Evolutionary conservation across 2,329 filamentous ascomycete genomes (phyloP).

Genomic region (Fusarium sp.): DNA sequence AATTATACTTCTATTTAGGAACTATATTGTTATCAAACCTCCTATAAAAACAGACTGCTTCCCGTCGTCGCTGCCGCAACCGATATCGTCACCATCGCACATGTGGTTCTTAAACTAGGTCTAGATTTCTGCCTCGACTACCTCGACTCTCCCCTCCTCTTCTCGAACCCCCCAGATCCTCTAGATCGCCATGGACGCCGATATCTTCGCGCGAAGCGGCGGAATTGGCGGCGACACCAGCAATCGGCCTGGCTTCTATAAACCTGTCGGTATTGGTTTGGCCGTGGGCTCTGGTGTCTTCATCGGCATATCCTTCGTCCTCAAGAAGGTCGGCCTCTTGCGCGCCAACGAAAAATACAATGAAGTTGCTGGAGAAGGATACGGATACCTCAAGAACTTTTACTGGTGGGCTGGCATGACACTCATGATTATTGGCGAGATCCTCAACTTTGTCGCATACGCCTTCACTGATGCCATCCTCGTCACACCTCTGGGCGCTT

Average conservation of each 20-base stretch:
- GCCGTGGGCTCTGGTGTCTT: slow-evolving; percentile 90
- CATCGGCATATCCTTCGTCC: slow-evolving; percentile 93
- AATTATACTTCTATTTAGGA: slow-evolving; percentile 1
- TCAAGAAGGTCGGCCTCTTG: slow-evolving; percentile 93
- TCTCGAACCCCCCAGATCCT: slow-evolving; percentile 8
- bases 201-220: slow-evolving; percentile 44
- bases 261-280: slow-evolving; percentile 86
- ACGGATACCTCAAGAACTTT: slow-evolving; percentile 94
- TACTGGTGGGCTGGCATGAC: slow-evolving; percentile 98
- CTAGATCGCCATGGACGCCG: slow-evolving; percentile 42
- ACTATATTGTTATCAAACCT: slow-evolving; percentile 14
- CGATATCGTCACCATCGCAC: slow-evolving; percentile 36
- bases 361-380: slow-evolving; percentile 94
- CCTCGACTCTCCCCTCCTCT: slow-evolving; percentile 4
- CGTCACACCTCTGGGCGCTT: slow-evolving; percentile 89
- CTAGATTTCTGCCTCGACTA: slow-evolving; percentile 30
- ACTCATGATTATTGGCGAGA: slow-evolving; percentile 95
- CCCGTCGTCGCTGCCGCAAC: slow-evolving; percentile 41
- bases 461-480: slow-evolving; percentile 97
- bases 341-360: slow-evolving; percentile 97
- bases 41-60: slow-evolving; percentile 29
- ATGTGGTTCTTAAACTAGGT: slow-evolving; percentile 45
- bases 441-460: slow-evolving; percentile 98
- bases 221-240: slow-evolving; percentile 25
- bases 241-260: slow-evolving; percentile 72